Evolutionary conservation across 2,329 filamentous ascomycete genomes (phyloP).

Genomic region (Corynespora cassiicola): DNA sequence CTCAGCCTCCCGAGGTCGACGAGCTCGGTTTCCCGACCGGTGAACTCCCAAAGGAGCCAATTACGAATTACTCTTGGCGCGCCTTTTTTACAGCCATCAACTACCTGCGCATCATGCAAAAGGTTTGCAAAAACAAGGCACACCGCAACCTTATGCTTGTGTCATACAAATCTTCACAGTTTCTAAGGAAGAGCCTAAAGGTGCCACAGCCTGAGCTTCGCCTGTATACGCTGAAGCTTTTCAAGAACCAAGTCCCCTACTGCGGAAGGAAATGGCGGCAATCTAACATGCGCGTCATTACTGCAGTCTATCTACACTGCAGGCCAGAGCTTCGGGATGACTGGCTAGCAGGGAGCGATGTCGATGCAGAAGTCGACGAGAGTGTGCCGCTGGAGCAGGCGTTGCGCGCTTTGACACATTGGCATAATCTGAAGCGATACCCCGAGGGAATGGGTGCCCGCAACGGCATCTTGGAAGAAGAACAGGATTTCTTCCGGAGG

Average conservation of each 20-base stretch:
- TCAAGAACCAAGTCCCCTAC: constrained; percentile 98
- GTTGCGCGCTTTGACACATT: constrained; percentile 86
- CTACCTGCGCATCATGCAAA: constrained; percentile 94
- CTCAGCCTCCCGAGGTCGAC: constrained; percentile 68
- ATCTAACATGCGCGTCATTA: constrained; percentile 98
- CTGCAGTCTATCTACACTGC: constrained; percentile 92
- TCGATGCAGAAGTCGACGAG: constrained; percentile 93
- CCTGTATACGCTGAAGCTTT: constrained; percentile 94
- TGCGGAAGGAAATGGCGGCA: constrained; percentile 98
- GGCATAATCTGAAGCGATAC: constrained; percentile 87
- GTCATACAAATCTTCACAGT: constrained; percentile 92
- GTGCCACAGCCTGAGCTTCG: constrained; percentile 87
- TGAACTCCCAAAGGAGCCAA: constrained; percentile 74
- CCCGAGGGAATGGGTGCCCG: constrained; percentile 73
- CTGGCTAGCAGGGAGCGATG: constrained; percentile 89
- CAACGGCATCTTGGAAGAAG: constrained; percentile 48
- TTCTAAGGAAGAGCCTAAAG: constrained; percentile 88
- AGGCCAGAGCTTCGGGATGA: constrained; percentile 91
- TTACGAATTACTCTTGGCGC: constrained; percentile 89
- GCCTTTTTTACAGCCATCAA: constrained; percentile 97
- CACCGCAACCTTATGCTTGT: constrained; percentile 94
- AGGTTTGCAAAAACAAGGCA: constrained; percentile 94
- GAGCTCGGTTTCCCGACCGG: constrained; percentile 83
- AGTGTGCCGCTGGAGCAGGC: constrained; percentile 92
- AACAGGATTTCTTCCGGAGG: constrained; percentile 56